Conservation (phyloP, 352 stramenopile genomes). For the Pythium folliculosum region DNA sequence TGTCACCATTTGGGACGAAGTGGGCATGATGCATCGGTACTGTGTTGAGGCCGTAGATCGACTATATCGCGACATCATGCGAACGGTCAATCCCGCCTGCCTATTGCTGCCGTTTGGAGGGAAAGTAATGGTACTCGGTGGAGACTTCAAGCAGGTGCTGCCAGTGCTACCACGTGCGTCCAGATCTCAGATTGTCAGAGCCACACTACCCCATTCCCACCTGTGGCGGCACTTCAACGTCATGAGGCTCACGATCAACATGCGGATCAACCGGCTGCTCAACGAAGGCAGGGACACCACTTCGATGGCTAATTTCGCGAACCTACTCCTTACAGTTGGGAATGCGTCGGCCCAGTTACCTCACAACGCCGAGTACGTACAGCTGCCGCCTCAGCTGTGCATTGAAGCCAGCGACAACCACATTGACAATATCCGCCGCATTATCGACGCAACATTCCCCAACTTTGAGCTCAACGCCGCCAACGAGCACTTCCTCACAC, state of each 20-base stretch:
- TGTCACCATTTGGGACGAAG: slow-evolving; percentile 6
- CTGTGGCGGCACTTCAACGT: background rate
- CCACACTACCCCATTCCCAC: background rate
- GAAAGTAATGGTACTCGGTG: background rate
- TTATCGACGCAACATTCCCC: slow-evolving; percentile 1
- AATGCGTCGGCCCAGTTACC: background rate
- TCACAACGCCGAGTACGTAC: background rate
- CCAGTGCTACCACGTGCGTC: background rate
- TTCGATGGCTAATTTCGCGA: background rate
- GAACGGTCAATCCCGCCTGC: background rate
- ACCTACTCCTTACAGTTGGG: background rate
- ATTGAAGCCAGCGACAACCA: background rate
- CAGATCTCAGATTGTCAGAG: background rate
- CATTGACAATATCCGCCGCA: background rate
- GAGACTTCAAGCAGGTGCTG: background rate
- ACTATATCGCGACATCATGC: background rate
- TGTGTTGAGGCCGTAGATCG: background rate
- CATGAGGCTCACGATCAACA: background rate
- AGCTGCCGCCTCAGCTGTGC: background rate
- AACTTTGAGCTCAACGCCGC: background rate
- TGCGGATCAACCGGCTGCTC: background rate
- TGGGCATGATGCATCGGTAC: slow-evolving; percentile 1
- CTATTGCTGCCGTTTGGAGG: background rate
- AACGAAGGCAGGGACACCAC: background rate
- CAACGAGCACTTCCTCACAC: background rate